Evolutionary conservation across 306 rosid genomes (phyloP).

Genomic region (Myrica gale): DNA sequence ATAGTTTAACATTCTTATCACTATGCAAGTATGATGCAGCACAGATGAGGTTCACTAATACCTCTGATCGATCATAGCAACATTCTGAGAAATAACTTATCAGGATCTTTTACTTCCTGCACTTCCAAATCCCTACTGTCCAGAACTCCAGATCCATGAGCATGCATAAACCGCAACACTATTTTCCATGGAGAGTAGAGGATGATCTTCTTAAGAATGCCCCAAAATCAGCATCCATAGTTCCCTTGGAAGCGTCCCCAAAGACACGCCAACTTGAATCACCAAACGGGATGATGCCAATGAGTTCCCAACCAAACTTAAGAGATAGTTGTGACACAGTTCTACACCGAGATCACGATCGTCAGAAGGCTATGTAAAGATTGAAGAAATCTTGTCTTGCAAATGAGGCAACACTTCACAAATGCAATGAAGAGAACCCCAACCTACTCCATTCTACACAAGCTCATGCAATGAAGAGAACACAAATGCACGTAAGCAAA

Average conservation of each 20-base stretch:
- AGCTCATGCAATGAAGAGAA: background rate
- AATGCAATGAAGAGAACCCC: background rate
- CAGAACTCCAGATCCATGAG: background rate
- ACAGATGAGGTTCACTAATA: background rate
- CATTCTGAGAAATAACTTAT: background rate
- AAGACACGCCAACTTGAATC: background rate
- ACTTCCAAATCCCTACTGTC: background rate
- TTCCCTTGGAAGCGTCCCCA: background rate
- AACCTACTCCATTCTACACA: too few species aligned
- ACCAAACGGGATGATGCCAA: background rate
- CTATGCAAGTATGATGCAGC: background rate
- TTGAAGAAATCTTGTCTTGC: background rate
- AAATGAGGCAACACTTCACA: background rate
- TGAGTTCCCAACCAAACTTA: background rate
- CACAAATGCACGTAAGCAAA: background rate
- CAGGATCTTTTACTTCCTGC: slow-evolving; percentile 2
- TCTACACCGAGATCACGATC: background rate
- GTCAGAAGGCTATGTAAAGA: background rate
- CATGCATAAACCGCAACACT: background rate
- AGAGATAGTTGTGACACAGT: background rate
- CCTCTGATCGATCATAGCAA: background rate
- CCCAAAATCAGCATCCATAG: background rate
- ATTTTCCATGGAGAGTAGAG: background rate
- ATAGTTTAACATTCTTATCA: background rate
- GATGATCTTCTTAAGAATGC: background rate